Conservation (phyloP, 2,329 filamentous ascomycete genomes). For the Botrytis elliptica region DNA sequence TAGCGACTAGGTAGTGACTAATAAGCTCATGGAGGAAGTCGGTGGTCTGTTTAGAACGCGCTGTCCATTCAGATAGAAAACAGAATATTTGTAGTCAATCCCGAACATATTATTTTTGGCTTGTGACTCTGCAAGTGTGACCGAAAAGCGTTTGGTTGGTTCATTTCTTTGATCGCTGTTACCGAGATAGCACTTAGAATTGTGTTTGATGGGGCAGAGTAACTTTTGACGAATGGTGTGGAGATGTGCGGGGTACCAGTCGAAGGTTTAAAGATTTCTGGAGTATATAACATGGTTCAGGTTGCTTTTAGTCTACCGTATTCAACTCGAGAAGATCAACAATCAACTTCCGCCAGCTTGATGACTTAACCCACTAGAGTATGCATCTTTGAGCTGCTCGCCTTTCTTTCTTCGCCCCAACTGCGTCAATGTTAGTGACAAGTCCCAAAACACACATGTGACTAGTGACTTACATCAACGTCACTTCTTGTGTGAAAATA, state of each 20-base stretch:
- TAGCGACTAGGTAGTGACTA: background rate
- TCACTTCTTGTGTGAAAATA: too few relatives aligned
- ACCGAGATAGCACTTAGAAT: background rate
- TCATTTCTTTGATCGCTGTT: background rate
- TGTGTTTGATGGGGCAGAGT: background rate
- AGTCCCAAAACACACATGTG: background rate
- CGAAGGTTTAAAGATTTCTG: background rate
- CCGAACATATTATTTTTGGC: background rate
- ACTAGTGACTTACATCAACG: background rate
- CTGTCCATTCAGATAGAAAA: background rate
- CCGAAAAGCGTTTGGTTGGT: background rate
- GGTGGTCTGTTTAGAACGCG: background rate
- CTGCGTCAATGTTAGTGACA: background rate
- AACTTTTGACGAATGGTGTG: background rate
- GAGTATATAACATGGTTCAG: background rate
- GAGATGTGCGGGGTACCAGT: background rate
- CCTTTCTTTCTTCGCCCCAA: accelerated
- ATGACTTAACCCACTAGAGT: background rate
- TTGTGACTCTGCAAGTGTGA: background rate
- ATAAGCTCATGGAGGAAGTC: background rate
- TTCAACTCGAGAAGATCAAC: background rate
- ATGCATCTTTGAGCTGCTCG: background rate
- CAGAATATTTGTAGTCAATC: background rate
- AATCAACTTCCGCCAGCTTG: background rate
- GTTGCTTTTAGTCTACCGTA: accelerated